A percentile compares a stretch with the other conserved stretches of the same genome.
Conservation (phyloP, 2,329 filamentous ascomycete genomes). For the Ploettnerulaceae sp. region DNA sequence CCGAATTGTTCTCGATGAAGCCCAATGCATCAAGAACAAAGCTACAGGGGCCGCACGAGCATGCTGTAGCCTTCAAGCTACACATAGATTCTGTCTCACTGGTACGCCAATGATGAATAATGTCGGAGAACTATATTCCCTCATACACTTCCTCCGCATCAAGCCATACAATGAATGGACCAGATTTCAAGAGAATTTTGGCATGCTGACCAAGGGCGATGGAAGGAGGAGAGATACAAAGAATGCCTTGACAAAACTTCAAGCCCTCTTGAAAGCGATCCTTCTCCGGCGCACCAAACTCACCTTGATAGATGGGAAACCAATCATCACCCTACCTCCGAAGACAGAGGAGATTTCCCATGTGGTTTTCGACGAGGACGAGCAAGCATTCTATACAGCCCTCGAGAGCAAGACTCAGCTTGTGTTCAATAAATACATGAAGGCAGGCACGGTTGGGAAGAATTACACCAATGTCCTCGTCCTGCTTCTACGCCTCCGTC, state of each 20-base stretch:
- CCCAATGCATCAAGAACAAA: slow-evolving; percentile 76
- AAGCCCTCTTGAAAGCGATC: slow-evolving; percentile 71
- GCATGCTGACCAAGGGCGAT: slow-evolving; percentile 27
- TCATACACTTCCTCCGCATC: slow-evolving; percentile 73
- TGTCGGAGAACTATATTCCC: slow-evolving; percentile 69
- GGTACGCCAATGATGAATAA: slow-evolving; percentile 89
- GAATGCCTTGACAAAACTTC: slow-evolving; percentile 64
- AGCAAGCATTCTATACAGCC: slow-evolving; percentile 58
- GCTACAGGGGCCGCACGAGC: slow-evolving; percentile 57
- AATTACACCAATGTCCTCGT: slow-evolving; percentile 79
- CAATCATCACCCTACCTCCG: slow-evolving; percentile 63
- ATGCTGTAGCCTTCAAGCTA: slow-evolving; percentile 52
- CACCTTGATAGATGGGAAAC: slow-evolving; percentile 72
- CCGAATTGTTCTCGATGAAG: slow-evolving; percentile 72
- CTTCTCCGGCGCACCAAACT: slow-evolving; percentile 80
- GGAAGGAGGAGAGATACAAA: slow-evolving; percentile 20
- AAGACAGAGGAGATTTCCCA: slow-evolving; percentile 58
- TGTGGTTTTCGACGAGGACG: slow-evolving; percentile 62
- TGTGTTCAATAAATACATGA: slow-evolving; percentile 72
- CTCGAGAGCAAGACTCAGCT: slow-evolving; percentile 64
- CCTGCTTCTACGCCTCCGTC: slow-evolving; percentile 71
- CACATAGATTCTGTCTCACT: slow-evolving; percentile 68
- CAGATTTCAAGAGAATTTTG: slow-evolving; percentile 47
- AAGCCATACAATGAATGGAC: slow-evolving; percentile 64
- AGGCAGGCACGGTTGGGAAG: slow-evolving; percentile 59